Evolutionary conservation across 2,329 filamentous ascomycete genomes (phyloP), one percentile per base, ranked within the genome.

Genomic region (Alternaria arbusti): DNA sequence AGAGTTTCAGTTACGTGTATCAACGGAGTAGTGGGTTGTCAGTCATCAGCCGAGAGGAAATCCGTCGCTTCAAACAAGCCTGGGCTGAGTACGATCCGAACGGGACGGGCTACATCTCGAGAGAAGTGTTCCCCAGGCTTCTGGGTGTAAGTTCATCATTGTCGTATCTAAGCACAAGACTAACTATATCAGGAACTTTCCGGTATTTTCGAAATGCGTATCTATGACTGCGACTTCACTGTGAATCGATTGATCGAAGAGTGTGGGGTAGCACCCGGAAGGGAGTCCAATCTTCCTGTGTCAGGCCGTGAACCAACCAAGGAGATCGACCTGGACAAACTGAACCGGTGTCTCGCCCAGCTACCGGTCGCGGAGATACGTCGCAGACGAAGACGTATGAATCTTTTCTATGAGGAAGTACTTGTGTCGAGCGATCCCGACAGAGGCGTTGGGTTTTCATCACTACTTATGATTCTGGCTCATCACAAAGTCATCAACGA

Each of bases 401-500:
- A 97, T 72, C 87, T 91, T n/a, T 99, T 99, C 80, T 99, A 93
- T 75, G 94, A 98, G 80, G 96, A 99, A 82, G 92, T 98, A 20
- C 88, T 98, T 79, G 93, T 97, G 6, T 95, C 94, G 5, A 93
- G 94, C 5, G 94, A 99, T 78, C 91, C 91, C 1, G 93, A 96
- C 74, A 88, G 88, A 66, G 96, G 96, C 51, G 96, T 99, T 63
- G 91, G 92, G 1, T 99, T 99, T 79, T 96, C 93, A 4, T 90
- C 91, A 7, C 91, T 97, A 22, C 85, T 99, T 55, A 96, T 99
- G 91, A 96, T 97, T 64, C 85, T 99, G 61, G 95, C 96, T 32
- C 96, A 99, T 80, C 97, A 99, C 85, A 99, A 98, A 75, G 94
- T 99, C 75, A 99, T 99, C 78, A 97, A 91, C 70, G 96, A 99